phyloP scores from a whole-genome alignment of 371 early-diverging fungal genomes.

The Mucor racemosus region DNA sequence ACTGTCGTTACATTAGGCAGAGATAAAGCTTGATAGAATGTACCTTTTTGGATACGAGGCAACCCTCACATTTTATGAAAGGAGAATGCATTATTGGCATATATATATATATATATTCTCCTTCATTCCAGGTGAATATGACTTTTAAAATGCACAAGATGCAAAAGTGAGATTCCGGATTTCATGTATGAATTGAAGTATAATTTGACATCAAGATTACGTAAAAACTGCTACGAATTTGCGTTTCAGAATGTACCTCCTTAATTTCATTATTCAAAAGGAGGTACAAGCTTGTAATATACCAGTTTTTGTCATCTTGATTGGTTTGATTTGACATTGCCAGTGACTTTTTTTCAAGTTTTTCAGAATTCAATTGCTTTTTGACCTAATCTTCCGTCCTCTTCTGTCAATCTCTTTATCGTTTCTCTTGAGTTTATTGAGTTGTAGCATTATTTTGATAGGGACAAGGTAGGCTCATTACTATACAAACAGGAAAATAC shows the following conservation, averaged over 20 bases:
- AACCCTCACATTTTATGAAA: too few relatives aligned
- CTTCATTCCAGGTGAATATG: too few relatives aligned
- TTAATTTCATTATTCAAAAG: not conserved
- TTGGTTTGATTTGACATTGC: not conserved
- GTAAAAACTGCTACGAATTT: not conserved
- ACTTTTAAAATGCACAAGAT: too few relatives aligned
- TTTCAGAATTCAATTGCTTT: not conserved
- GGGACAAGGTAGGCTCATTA: not conserved
- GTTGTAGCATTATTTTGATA: not conserved
- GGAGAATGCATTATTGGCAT: too few relatives aligned
- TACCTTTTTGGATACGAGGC: too few relatives aligned
- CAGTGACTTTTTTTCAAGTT: not conserved
- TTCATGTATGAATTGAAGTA: too few relatives aligned
- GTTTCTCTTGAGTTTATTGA: slow-evolving; percentile 2
- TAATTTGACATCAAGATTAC: not conserved
- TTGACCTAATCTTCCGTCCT: not conserved
- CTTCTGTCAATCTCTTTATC: not conserved
- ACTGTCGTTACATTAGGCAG: too few relatives aligned
- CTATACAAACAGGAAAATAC: not conserved
- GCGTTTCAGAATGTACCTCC: not conserved
- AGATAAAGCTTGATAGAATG: too few relatives aligned
- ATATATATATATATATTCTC: too few relatives aligned
- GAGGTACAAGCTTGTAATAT: not conserved
- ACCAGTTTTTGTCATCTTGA: not conserved
- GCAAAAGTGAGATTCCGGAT: too few relatives aligned